phyloP scores from a whole-genome alignment of 1,284 basidiomycete species.

The Agaricales sp. region DNA sequence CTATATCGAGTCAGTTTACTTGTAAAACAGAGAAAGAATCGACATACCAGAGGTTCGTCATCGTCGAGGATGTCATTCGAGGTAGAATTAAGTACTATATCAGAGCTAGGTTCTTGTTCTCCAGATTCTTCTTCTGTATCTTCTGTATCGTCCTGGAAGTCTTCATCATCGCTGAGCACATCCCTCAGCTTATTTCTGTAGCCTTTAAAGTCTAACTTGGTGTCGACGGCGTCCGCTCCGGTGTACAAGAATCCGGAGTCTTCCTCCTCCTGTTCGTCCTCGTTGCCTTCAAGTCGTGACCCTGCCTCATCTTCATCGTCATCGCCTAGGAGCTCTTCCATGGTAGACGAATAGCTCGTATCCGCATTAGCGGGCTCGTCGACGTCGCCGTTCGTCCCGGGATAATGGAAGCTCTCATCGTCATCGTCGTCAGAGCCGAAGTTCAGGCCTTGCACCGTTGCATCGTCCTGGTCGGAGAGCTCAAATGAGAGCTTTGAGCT shows the following conservation, averaged over 20 bases:
- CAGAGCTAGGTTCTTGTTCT: constrained; percentile 30
- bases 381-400: neutral
- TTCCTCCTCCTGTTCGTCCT: constrained; percentile 37
- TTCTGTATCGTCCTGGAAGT: constrained; percentile 48
- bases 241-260: constrained; percentile 64
- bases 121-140: constrained; percentile 29
- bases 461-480: neutral
- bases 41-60: constrained; percentile 30
- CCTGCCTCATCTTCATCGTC: constrained; percentile 31
- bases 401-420: constrained; percentile 15
- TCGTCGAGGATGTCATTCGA: constrained; percentile 22
- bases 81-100: constrained; percentile 16
- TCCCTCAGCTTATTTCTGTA: constrained; percentile 65
- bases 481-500: neutral
- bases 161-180: constrained; percentile 35
- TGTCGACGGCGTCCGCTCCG: constrained; percentile 49
- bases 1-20: constrained; percentile 9
- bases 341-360: neutral
- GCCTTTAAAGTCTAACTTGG: constrained; percentile 19
- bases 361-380: neutral
- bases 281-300: constrained; percentile 16
- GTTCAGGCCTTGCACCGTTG: constrained; percentile 12
- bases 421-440: constrained; percentile 21
- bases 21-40: constrained; percentile 10
- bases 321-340: constrained; percentile 47